Conservation (phyloP, 768 basidiomycete species). For the Xerocomus potaroensis region DNA sequence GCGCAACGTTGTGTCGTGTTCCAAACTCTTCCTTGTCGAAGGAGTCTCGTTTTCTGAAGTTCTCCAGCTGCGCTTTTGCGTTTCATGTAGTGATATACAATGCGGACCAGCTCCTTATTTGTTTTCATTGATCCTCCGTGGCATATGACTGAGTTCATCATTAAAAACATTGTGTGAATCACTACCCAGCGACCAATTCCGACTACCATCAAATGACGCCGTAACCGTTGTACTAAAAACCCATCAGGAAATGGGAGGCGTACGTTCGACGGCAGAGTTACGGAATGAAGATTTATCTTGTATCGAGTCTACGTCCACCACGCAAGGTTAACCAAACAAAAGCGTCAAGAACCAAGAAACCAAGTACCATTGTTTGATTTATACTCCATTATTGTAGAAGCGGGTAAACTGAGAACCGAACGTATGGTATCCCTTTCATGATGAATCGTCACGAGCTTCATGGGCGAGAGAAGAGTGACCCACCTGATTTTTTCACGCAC, state of each 20-base stretch:
- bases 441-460: slow-evolving; percentile 3
- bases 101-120: slow-evolving; percentile 3
- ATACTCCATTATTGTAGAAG: slow-evolving; percentile 86
- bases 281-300: slow-evolving; percentile 86
- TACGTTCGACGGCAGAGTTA: slow-evolving; percentile 53
- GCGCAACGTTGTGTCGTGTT: neutral
- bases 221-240: neutral
- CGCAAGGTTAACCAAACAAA: slow-evolving; percentile 1
- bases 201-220: neutral
- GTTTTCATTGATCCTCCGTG: neutral
- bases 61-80: neutral
- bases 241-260: slow-evolving; percentile 24
- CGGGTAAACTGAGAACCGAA: slow-evolving; percentile 67
- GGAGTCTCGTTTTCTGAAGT: too few species aligned
- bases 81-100: slow-evolving; percentile 14
- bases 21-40: slow-evolving; percentile 1
- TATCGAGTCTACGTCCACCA: slow-evolving; percentile 62
- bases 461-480: slow-evolving; percentile 36
- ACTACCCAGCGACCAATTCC: neutral
- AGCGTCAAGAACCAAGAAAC: neutral
- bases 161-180: neutral
- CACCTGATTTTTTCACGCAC: slow-evolving; percentile 81
- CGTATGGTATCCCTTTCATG: slow-evolving; percentile 71
- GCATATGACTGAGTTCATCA: slow-evolving; percentile 5
- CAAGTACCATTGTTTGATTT: slow-evolving; percentile 81